These are phyloP conservation scores for Trametes polyzona DNA, from an alignment of 1,284 basidiomycete genomes.

Conservation along the genomic window DNA sequence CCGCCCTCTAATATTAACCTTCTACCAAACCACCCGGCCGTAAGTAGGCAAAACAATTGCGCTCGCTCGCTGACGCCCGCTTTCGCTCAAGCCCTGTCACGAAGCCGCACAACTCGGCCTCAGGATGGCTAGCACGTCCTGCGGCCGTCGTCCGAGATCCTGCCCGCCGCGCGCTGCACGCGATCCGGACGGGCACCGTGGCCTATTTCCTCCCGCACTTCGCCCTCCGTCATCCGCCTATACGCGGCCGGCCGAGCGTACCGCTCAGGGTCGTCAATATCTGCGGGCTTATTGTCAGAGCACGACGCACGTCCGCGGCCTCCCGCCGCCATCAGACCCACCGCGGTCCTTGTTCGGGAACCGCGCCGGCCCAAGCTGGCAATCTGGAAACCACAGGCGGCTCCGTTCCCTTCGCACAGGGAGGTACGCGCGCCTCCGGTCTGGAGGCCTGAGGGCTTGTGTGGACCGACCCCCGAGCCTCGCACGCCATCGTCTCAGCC, in stretches of 20 bases:
- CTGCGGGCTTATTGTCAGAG: conserved; percentile 14
- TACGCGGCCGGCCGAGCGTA: not conserved
- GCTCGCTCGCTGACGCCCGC: conserved; percentile 10
- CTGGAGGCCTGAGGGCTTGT: conserved; percentile 16
- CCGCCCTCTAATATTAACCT: conserved; percentile 12
- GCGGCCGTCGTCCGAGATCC: conserved; percentile 9
- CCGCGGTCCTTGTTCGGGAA: conserved; percentile 16
- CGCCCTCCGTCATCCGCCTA: no score
- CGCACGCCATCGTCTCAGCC: conserved; percentile 9
- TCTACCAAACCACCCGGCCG: not conserved
- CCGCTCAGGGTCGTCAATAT: conserved; percentile 16
- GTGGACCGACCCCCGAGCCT: not conserved
- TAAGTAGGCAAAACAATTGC: conserved; percentile 22
- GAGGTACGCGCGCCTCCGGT: conserved; percentile 2
- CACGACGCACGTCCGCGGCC: conserved; percentile 12
- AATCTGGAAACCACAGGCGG: conserved; percentile 18
- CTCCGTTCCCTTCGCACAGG: conserved; percentile 25
- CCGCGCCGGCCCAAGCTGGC: conserved; percentile 11
- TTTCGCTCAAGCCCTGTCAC: conserved; percentile 20
- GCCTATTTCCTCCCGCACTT: not conserved
- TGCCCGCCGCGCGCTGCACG: not conserved
- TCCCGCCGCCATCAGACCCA: conserved; percentile 15
- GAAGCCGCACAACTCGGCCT: conserved; percentile 19
- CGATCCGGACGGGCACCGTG: not conserved
- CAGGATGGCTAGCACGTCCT: conserved; percentile 11